Base-by-base conservation (phyloP, 257 asterid genomes). In the Paraleonurus japonicus region DNA sequence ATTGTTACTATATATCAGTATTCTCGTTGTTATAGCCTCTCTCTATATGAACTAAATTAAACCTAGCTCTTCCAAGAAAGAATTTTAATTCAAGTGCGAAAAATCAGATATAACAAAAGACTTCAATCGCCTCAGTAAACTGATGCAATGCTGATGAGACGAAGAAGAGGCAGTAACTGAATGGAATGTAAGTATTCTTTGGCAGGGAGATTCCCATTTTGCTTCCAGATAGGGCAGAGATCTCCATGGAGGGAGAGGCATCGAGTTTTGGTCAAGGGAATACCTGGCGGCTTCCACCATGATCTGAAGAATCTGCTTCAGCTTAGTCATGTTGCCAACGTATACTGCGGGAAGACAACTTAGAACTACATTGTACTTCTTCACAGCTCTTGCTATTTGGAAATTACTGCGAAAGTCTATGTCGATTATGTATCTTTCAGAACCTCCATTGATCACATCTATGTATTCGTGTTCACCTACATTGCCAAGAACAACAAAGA, bases 221-320 rank as follows among this genome's bases (percentile, higher is more conserved):
- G 88, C 76, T 73, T 78, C 81, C 61, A 84, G 64, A 71, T 84
- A 84, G 66, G 86, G 76, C 58, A 84, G 78, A 55, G 88, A 81
- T 54, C 88, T 66, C 88, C 88, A 84, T 20, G 88, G 88, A 50
- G 88, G 88, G 65, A 84, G 70, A 32, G 88, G 88, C 88, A 81
- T 84, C 6, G 84, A 76, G 65, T 84, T 84, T 71, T 81, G 86
- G 62, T 84, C 81, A 4, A 84, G 88, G 5, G 88, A 84, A 45
- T 27, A 70, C 45, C 55, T 71, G 1, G 82, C 70, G 13, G 88
- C 89, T 75, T 84, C 86, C 5, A 77, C 89, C 88, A 84, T 84
- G 7, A 76, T 47, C 68, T 60, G 66, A 43, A 81, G 86, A 45
- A 76, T 69, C 70, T 67, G 74, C 61, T 79, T 81, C 23, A 84